phyloP scores from a whole-genome alignment of 441 rosid species.

The Jatropha multifida region DNA sequence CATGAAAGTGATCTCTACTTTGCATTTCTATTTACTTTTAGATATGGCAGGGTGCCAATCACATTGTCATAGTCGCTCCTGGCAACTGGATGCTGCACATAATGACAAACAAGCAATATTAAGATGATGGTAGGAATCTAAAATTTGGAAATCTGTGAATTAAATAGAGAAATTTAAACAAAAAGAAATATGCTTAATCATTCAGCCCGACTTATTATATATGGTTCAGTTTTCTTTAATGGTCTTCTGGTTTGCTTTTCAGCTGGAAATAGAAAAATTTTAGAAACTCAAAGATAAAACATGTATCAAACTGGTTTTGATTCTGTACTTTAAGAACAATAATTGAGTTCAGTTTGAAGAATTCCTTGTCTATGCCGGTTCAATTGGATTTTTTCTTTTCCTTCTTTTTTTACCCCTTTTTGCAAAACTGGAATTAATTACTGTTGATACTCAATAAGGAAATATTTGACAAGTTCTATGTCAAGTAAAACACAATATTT shows the following conservation, averaged over 20 bases:
- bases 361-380: too few species aligned
- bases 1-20: constrained; percentile 33
- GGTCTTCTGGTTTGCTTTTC: background rate
- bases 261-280: background rate
- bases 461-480: background rate
- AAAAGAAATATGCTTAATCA: background rate
- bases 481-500: background rate
- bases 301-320: background rate
- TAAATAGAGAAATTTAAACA: background rate
- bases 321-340: background rate
- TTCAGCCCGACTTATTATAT: background rate
- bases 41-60: constrained; percentile 76
- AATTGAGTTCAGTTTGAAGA: background rate
- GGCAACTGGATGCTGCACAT: constrained; percentile 56
- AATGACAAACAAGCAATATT: constrained; percentile 14
- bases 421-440: background rate
- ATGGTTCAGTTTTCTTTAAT: background rate
- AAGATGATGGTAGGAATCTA: background rate
- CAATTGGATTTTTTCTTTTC: background rate
- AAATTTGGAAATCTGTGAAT: background rate
- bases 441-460: too few species aligned
- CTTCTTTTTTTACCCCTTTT: background rate
- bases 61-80: constrained; percentile 92
- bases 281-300: background rate
- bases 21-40: constrained; percentile 80